Evolutionary conservation across 257 asterid genomes (phyloP).

Genomic region (Capsicum baccatum): DNA sequence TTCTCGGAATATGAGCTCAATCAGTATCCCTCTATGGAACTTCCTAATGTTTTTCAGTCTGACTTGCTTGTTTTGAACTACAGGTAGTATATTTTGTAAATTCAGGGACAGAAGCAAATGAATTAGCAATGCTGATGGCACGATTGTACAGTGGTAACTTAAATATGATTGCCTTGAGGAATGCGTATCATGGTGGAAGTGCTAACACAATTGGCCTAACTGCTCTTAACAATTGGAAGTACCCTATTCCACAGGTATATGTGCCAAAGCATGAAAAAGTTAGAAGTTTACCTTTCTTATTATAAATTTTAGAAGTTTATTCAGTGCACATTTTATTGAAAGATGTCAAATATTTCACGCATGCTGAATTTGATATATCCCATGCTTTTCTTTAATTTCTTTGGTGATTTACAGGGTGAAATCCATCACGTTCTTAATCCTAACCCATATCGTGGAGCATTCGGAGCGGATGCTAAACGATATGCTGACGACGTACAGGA

Average conservation of each 20-base stretch:
- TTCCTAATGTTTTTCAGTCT: not conserved
- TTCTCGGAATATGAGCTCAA: slow-evolving; percentile 13
- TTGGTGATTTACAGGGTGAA: slow-evolving; percentile 69
- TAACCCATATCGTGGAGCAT: slow-evolving; percentile 87
- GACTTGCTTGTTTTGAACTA: slow-evolving; percentile 38
- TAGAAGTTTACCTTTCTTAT: slow-evolving; percentile 10
- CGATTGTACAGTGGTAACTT: slow-evolving; percentile 81
- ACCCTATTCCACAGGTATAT: slow-evolving; percentile 90
- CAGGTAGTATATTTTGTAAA: slow-evolving; percentile 95
- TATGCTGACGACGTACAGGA: slow-evolving; percentile 93
- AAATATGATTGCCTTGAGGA: slow-evolving; percentile 84
- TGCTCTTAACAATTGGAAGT: slow-evolving; percentile 93
- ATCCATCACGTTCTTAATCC: slow-evolving; percentile 94
- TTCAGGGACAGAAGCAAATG: slow-evolving; percentile 98
- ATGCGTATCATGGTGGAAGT: slow-evolving; percentile 98
- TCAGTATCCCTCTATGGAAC: not conserved
- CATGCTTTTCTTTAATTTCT: not conserved
- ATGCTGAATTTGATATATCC: not conserved
- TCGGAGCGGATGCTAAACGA: slow-evolving; percentile 76
- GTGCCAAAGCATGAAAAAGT: not conserved
- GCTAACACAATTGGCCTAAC: slow-evolving; percentile 84
- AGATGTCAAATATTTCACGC: slow-evolving; percentile 1
- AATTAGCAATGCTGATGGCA: slow-evolving; percentile 96
- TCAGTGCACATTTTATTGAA: not conserved
- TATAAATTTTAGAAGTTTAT: not conserved